Conservation (phyloP, 2,329 filamentous ascomycete species). For the Colletotrichum tabaci region DNA sequence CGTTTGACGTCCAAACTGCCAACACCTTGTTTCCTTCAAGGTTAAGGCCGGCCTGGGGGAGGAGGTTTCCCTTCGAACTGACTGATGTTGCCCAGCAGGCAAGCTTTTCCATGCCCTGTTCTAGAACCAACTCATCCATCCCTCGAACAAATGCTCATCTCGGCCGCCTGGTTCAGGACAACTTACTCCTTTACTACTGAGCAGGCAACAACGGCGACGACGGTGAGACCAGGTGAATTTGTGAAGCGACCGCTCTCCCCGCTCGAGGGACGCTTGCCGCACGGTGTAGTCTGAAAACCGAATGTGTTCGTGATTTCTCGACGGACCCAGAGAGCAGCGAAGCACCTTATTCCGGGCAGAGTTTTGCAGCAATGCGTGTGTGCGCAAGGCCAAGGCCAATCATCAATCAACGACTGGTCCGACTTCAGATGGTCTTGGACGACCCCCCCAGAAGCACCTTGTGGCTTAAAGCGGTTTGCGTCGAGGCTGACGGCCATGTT, state of each 20-base stretch:
- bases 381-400: slow-evolving; percentile 10
- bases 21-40: slow-evolving; percentile 21
- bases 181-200: background rate
- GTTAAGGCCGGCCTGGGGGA: slow-evolving; percentile 12
- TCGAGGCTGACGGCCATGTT: too few species aligned
- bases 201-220: background rate
- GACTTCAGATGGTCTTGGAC: slow-evolving; percentile 25
- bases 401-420: slow-evolving; percentile 6
- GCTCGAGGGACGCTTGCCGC: background rate
- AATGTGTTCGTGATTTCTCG: background rate
- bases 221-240: too few species aligned
- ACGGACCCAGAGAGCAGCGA: background rate
- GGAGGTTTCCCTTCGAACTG: background rate
- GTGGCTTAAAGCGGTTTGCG: background rate
- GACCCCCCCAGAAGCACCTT: background rate
- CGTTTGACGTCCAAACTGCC: slow-evolving; percentile 26
- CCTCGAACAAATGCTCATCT: background rate
- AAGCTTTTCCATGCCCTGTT: background rate
- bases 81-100: slow-evolving; percentile 8
- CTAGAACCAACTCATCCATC: slow-evolving; percentile 2
- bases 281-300: too few species aligned
- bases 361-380: slow-evolving; percentile 24
- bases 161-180: background rate
- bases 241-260: background rate
- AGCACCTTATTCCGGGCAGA: slow-evolving; percentile 17